Evolutionary conservation across 164 flowering plant species (phyloP).

Genomic region (Liquidambar formosana): DNA sequence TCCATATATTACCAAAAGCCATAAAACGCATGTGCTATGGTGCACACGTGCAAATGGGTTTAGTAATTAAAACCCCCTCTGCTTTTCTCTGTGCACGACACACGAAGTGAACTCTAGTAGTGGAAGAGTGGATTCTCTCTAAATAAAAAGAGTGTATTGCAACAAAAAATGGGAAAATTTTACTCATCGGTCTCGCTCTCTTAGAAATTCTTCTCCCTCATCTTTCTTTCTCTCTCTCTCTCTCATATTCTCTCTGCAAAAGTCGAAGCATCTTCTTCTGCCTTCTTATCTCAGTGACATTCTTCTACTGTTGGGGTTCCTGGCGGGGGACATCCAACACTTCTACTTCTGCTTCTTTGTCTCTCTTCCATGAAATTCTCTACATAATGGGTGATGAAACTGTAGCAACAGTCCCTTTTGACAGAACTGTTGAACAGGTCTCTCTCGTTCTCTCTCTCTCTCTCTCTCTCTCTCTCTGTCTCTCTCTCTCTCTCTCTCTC

Average conservation of each 20-base stretch:
- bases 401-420: conserved; percentile 21
- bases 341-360: conserved; percentile 14
- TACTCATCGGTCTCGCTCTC: too few relatives aligned
- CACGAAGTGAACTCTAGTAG: conserved; percentile 16
- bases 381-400: conserved; percentile 37
- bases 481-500: not conserved
- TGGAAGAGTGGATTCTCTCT: conserved; percentile 18
- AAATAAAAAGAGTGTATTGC: not conserved
- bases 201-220: not conserved
- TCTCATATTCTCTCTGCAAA: conserved; percentile 14
- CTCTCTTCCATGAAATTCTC: conserved; percentile 11
- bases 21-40: conserved; percentile 12
- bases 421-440: conserved; percentile 55
- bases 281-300: conserved; percentile 20
- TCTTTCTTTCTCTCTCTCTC: conserved; percentile 2
- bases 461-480: too few relatives aligned
- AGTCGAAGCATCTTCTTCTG: conserved; percentile 8
- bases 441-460: conserved; percentile 1
- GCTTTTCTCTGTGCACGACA: conserved; percentile 21
- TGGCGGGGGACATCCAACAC: conserved; percentile 19
- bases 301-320: conserved; percentile 23
- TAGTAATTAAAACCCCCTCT: not conserved
- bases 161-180: not conserved
- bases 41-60: conserved; percentile 28
- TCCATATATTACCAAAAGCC: not conserved